phyloP scores from a whole-genome alignment of 371 early-diverging fungal genomes.

The Gilbertella persicaria region DNA sequence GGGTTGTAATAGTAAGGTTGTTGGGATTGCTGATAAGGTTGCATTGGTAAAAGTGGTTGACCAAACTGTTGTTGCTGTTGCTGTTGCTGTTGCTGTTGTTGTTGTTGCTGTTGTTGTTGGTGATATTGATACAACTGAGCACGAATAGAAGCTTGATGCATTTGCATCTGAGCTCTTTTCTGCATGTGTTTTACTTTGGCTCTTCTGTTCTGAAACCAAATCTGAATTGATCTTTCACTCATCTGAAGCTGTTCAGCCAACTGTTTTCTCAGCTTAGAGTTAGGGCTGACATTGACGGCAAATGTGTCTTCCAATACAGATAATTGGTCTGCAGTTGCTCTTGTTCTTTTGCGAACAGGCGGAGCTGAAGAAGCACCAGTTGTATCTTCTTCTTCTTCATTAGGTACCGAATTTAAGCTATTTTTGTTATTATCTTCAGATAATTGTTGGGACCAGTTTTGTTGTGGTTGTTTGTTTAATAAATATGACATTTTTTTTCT shows the following conservation, averaged over 20 bases:
- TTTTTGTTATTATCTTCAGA: slow-evolving; percentile 3
- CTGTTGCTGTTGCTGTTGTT: background rate
- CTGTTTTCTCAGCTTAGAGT: slow-evolving; percentile 81
- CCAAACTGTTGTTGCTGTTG: background rate
- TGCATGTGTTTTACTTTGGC: slow-evolving; percentile 87
- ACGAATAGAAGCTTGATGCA: slow-evolving; percentile 36
- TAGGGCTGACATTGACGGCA: slow-evolving; percentile 70
- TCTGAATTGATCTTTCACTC: slow-evolving; percentile 93
- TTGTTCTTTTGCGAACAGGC: slow-evolving; percentile 62
- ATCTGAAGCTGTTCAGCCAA: slow-evolving; percentile 86
- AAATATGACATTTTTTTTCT: slow-evolving; percentile 6
- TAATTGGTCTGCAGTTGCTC: slow-evolving; percentile 76
- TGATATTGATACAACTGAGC: slow-evolving; percentile 31
- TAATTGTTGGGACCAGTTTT: slow-evolving; percentile 10
- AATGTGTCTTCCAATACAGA: slow-evolving; percentile 78
- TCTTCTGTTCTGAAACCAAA: slow-evolving; percentile 99
- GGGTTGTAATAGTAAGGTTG: slow-evolving; percentile 9
- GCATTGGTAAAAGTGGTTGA: slow-evolving; percentile 1
- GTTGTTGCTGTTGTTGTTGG: slow-evolving; percentile 24
- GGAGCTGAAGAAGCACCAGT: slow-evolving; percentile 8
- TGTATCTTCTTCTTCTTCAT: slow-evolving; percentile 4
- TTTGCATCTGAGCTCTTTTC: slow-evolving; percentile 57
- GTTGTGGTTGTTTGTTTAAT: slow-evolving; percentile 3
- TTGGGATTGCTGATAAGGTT: slow-evolving; percentile 14
- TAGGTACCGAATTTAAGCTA: background rate